A percentile compares a stretch with the other conserved stretches of the same genome.
phyloP scores from a whole-genome alignment of 805 yeast genomes.

The Hanseniaspora meyeri region DNA sequence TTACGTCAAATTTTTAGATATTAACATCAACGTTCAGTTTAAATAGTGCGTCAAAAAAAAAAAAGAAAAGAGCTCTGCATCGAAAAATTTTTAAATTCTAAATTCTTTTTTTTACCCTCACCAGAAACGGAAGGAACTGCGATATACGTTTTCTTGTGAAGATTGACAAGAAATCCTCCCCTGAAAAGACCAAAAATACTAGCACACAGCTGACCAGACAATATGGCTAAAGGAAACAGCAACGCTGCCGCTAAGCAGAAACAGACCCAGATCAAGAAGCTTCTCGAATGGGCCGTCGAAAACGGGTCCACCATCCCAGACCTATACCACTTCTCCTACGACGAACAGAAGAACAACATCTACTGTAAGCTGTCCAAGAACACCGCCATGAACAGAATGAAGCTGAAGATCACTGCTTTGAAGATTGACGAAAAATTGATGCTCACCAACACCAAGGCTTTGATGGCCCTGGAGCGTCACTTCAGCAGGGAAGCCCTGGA shows the following conservation, averaged over 20 bases:
- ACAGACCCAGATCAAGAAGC: slow-evolving; percentile 11
- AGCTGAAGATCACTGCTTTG: slow-evolving; percentile 27
- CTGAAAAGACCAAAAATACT: neutral
- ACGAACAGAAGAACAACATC: slow-evolving; percentile 26
- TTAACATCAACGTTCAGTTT: neutral
- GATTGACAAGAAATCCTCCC: neutral
- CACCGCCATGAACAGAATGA: slow-evolving; percentile 23
- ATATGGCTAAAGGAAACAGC: neutral
- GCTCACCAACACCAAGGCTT: slow-evolving; percentile 30
- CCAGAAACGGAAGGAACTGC: neutral
- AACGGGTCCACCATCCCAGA: slow-evolving; percentile 32
- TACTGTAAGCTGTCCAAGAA: slow-evolving; percentile 13
- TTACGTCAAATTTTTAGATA: too few species aligned
- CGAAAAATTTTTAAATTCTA: neutral
- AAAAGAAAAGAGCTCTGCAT: neutral
- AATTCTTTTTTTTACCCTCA: neutral
- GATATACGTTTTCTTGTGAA: too few species aligned
- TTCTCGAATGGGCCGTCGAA: slow-evolving; percentile 30
- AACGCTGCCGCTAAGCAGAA: neutral
- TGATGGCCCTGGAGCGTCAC: slow-evolving; percentile 20
- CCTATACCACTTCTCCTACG: slow-evolving; percentile 25
- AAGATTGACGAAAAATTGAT: slow-evolving; percentile 20
- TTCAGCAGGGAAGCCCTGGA: slow-evolving; percentile 15
- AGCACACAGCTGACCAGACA: neutral
- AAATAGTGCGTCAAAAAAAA: neutral